phyloP scores from a whole-genome alignment of 345 rosid species.

The Sonneratia caseolaris region DNA sequence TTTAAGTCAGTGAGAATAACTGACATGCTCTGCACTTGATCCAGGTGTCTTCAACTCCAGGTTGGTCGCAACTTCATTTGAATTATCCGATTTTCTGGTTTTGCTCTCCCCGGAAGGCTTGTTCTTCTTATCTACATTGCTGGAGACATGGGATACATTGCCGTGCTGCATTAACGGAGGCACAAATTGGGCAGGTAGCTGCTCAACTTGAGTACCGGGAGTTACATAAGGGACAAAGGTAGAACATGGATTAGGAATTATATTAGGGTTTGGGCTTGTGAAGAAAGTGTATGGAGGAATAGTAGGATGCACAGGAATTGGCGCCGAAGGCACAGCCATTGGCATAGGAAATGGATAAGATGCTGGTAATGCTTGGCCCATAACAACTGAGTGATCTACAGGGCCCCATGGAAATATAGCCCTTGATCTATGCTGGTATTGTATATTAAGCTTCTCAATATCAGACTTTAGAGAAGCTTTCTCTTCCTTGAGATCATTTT shows the following conservation, averaged over 20 bases:
- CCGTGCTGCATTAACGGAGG: constrained; percentile 32
- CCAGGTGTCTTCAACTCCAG: constrained; percentile 90
- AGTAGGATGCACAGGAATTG: constrained; percentile 79
- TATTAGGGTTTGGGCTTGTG: constrained; percentile 62
- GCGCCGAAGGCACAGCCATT: constrained; percentile 60
- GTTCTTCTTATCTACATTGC: constrained; percentile 37
- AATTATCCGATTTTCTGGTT: constrained; percentile 40
- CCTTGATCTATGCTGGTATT: constrained; percentile 71
- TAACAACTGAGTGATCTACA: constrained; percentile 58
- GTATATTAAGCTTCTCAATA: constrained; percentile 57
- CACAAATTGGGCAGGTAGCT: constrained; percentile 35
- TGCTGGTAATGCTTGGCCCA: constrained; percentile 40
- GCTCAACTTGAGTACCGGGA: constrained; percentile 43
- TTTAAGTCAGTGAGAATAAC: neutral
- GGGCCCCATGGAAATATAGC: constrained; percentile 57
- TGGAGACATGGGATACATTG: constrained; percentile 25
- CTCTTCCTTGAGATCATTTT: constrained; percentile 84
- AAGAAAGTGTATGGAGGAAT: constrained; percentile 66
- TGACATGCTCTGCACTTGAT: constrained; percentile 59
- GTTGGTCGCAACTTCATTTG: constrained; percentile 64
- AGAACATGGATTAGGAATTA: constrained; percentile 55
- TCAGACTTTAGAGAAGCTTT: constrained; percentile 67
- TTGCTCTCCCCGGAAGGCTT: constrained; percentile 54
- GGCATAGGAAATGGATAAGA: constrained; percentile 68
- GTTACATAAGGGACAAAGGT: constrained; percentile 59